Base-by-base conservation (phyloP, 495 filamentous ascomycete species). In the Aspergillus ostianus region DNA sequence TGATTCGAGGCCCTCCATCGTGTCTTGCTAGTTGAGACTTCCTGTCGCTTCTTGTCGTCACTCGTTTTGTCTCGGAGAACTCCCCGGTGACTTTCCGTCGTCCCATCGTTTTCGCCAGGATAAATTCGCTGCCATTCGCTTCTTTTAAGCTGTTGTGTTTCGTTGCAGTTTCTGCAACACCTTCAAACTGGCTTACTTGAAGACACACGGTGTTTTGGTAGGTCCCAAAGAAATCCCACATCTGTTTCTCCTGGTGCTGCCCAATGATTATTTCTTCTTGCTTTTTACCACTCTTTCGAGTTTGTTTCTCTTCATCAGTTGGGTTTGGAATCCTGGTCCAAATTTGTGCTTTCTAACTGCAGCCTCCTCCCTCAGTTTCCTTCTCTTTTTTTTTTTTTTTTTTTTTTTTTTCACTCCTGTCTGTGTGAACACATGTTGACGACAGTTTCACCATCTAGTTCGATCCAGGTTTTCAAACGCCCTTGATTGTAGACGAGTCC, bases 101-200 rank as follows among this genome's bases (percentile, higher is more conserved):
- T 70, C 60, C 71, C 62, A 64, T 76, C 73, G 70, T 73, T 76
- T 63, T 61, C 15, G 62, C 57, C 60, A 70, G 62, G 62, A 77
- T 77, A 77, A 75, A 76, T 79, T 75, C 73, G 55, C 75, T 73
- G 75, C 76, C 76, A 75, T 73, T 79, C 78, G 78, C 77, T 80
- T 76, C 61, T 63, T 41, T 69, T 69, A 71, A 62, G 62, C 58
- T 62, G 66, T 75, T 69, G 72, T 69, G 69, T 76, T 72, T 72
- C 63, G 76, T 79, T 78, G 76, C 76, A 79, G 65, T 66, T 64
- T 64, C 70, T 76, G 75, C 77, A 81, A 79, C 75, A 78, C 70
- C 67, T 74, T 80, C 78, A 81, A 80, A 67, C 78, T 81, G 78
- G 78, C 78, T 77, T 79, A 78, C 68, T 80, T 76, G 71, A 79